Base-by-base conservation (phyloP, 306 rosid genomes). In the Lathyrus aphaca region DNA sequence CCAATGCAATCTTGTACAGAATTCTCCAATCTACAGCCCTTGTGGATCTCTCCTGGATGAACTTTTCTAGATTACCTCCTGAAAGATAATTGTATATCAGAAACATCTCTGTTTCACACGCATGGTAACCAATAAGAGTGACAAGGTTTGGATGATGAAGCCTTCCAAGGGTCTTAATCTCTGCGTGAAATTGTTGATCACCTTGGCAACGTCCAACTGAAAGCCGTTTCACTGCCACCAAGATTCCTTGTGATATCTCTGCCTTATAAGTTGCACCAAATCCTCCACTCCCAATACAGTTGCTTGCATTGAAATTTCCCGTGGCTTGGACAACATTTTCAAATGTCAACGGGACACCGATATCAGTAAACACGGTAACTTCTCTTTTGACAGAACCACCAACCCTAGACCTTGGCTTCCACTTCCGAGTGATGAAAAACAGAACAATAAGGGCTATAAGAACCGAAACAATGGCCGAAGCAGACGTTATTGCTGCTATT, bases 251-350 rank as follows among this genome's bases (percentile, higher is more conserved):
- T 0, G 93, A 35, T 66, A 92, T 76, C 89, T 90, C 96, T 55
- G 98, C 98, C 78, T 88, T 92, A 37, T 92, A 92, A 21, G 96
- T 92, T 56, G 98, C 89, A 14, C 98, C 98, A 74, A 92, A 92
- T 42, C 98, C 98, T 69, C 98, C 98, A 88, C 68, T 92, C 50
- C 98, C 98, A 30, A 92, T 92, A 51, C 96, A 92, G 81, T 92
- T 92, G 77, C 93, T 72, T 3, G 93, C 83, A 77, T 85, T 92
- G 80, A 89, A 92, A 70, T 85, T 82, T 6, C 83, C 91, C 0
- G 98, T 92, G 74, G 93, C 96, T 49, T 71, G 86, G 59, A 92
- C 96, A 21, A 92, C 98, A 74, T 32, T 71, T 53, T 92, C 98
- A 75, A 87, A 89, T 42, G 90, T 85, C 85, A 92, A 74, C 19